phyloP scores from a whole-genome alignment of 371 early-diverging fungal species.

The Mortierella sp. region DNA sequence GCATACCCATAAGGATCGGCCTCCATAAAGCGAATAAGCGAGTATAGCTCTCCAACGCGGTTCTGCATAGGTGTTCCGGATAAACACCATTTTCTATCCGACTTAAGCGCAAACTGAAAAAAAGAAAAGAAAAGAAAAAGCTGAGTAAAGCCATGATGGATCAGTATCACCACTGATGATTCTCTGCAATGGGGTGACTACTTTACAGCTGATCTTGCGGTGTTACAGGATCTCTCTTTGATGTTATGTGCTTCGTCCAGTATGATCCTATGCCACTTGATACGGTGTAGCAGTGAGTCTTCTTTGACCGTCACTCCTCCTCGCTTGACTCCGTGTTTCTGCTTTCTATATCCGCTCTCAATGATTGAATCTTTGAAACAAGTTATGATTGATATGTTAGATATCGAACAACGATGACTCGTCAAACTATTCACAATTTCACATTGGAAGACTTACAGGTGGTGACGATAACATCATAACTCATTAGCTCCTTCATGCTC shows the following conservation, averaged over 20 bases:
- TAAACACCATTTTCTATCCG: constrained; percentile 87
- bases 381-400: background rate
- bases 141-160: background rate
- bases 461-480: constrained; percentile 87
- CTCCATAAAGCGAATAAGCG: constrained; percentile 89
- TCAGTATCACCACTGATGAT: background rate
- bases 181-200: background rate
- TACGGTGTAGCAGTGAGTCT: constrained; percentile 76
- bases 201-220: constrained; percentile 85
- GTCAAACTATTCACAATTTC: too few relatives aligned
- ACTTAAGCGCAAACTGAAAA: constrained; percentile 77
- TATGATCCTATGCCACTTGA: constrained; percentile 90
- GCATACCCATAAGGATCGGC: constrained; percentile 48
- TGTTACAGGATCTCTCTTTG: constrained; percentile 93
- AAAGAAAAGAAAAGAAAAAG: background rate
- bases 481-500: constrained; percentile 61
- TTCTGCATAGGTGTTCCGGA: constrained; percentile 99
- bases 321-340: constrained; percentile 76
- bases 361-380: constrained; percentile 74
- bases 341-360: constrained; percentile 81
- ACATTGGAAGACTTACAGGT: constrained; percentile 68
- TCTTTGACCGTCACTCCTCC: constrained; percentile 72
- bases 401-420: background rate
- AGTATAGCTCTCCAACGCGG: constrained; percentile 96
- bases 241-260: constrained; percentile 97